Evolutionary conservation across 2,329 filamentous ascomycete genomes (phyloP).

Genomic region (Gremmenia infestans): DNA sequence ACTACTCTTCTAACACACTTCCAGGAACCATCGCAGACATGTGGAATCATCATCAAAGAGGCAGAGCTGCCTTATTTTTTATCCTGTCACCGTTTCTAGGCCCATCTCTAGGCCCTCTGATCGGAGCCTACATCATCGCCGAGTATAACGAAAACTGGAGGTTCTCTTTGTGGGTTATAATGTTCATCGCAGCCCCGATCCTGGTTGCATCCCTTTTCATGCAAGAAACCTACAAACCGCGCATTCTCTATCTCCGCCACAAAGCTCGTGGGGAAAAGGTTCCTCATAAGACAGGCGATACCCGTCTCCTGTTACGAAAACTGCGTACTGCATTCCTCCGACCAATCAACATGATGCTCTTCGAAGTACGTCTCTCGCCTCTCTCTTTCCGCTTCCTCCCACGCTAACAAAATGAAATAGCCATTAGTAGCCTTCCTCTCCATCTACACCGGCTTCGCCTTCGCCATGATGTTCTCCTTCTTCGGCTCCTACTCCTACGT

Average conservation of each 20-base stretch:
- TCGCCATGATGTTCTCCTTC: slow-evolving; percentile 50
- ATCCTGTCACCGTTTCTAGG: slow-evolving; percentile 26
- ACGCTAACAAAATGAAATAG: slow-evolving; percentile 44
- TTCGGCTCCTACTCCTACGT: slow-evolving; percentile 51
- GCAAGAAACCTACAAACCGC: slow-evolving; percentile 27
- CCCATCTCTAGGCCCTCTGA: slow-evolving; percentile 23
- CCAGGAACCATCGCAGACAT: slow-evolving; percentile 42
- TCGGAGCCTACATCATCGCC: slow-evolving; percentile 30
- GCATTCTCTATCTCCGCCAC: slow-evolving; percentile 19
- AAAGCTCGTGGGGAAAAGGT: slow-evolving; percentile 31
- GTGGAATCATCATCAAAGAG: slow-evolving; percentile 36
- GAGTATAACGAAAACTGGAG: slow-evolving; percentile 25
- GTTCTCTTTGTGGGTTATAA: slow-evolving; percentile 23
- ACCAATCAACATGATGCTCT: slow-evolving; percentile 53
- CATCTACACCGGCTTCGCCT: slow-evolving; percentile 47
- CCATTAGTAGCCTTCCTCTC: slow-evolving; percentile 46
- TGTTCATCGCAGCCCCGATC: slow-evolving; percentile 30
- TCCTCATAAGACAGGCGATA: slow-evolving; percentile 14
- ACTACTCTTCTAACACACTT: background rate
- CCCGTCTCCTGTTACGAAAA: slow-evolving; percentile 16
- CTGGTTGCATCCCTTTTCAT: slow-evolving; percentile 38
- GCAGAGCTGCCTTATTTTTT: slow-evolving; percentile 20
- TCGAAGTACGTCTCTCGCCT: slow-evolving; percentile 42
- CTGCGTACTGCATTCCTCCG: slow-evolving; percentile 33
- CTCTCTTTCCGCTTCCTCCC: background rate